phyloP scores from a whole-genome alignment of 257 asterid genomes.

The Penstemon newberryi region DNA sequence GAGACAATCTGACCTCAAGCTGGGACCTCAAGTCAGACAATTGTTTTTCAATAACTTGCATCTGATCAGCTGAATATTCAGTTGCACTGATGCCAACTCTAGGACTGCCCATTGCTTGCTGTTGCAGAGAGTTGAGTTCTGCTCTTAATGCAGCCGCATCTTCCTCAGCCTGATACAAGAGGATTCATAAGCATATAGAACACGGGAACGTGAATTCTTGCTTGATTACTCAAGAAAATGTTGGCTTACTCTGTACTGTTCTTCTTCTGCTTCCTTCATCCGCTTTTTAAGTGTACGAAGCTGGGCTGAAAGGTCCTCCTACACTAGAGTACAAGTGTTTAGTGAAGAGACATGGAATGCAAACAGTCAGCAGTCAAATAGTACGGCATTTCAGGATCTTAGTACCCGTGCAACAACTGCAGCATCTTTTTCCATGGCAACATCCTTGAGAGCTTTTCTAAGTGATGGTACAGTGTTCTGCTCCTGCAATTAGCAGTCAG shows the following conservation, averaged over 20 bases:
- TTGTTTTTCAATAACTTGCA: slow-evolving; percentile 80
- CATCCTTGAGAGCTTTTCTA: slow-evolving; percentile 90
- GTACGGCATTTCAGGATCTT: slow-evolving; percentile 20
- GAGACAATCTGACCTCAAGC: slow-evolving; percentile 65
- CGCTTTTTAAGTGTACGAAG: slow-evolving; percentile 82
- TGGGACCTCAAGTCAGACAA: slow-evolving; percentile 65
- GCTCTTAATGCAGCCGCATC: slow-evolving; percentile 93
- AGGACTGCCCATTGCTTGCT: slow-evolving; percentile 66
- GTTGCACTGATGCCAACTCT: slow-evolving; percentile 41
- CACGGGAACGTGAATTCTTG: slow-evolving; percentile 20
- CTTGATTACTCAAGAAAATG: slow-evolving; percentile 21
- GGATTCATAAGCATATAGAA: slow-evolving; percentile 24
- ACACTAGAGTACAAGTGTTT: slow-evolving; percentile 33
- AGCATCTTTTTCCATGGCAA: slow-evolving; percentile 99
- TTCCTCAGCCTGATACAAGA: slow-evolving; percentile 81
- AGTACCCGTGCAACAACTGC: slow-evolving; percentile 96
- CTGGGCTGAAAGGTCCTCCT: slow-evolving; percentile 98
- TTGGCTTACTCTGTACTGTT: slow-evolving; percentile 78
- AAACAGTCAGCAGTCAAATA: slow-evolving; percentile 9
- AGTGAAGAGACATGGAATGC: slow-evolving; percentile 21
- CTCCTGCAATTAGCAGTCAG: slow-evolving; percentile 59
- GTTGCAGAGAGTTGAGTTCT: slow-evolving; percentile 82
- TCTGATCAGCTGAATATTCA: slow-evolving; percentile 62
- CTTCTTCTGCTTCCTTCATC: slow-evolving; percentile 96
- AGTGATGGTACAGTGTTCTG: slow-evolving; percentile 78